Percentiles rank a stretch among this genome's conserved stretches.
Conservation (phyloP, 345 rosid genomes). For the Citrus trifoliata region DNA sequence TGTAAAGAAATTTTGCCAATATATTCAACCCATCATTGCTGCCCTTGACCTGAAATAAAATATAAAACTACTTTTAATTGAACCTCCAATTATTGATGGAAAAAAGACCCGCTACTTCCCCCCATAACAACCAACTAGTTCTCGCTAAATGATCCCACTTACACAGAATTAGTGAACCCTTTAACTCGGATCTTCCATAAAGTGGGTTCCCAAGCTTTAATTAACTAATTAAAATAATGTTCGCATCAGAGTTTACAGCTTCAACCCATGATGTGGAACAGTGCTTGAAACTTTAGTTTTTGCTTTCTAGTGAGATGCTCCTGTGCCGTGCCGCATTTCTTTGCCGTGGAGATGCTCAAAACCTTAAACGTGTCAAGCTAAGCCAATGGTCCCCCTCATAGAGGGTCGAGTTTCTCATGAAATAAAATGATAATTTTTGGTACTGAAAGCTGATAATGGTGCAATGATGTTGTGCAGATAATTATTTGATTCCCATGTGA, state of each 20-base stretch:
- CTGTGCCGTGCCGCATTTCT: background rate
- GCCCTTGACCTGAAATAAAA: constrained; percentile 32
- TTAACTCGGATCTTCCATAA: constrained; percentile 19
- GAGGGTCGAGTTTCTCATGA: constrained; percentile 24
- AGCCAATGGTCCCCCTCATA: constrained; percentile 33
- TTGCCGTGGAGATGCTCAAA: constrained; percentile 1
- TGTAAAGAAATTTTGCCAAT: constrained; percentile 62
- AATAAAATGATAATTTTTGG: background rate
- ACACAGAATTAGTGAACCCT: background rate
- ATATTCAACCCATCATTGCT: constrained; percentile 59
- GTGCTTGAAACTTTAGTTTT: constrained; percentile 4
- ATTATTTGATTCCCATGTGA: constrained; percentile 25
- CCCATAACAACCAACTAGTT: constrained; percentile 15
- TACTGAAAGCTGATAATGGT: background rate
- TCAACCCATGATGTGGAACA: constrained; percentile 26
- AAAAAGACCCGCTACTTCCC: constrained; percentile 23
- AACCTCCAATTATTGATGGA: constrained; percentile 49
- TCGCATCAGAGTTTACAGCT: constrained; percentile 9
- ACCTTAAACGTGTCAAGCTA: constrained; percentile 12
- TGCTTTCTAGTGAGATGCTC: constrained; percentile 15
- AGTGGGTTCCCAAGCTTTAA: constrained; percentile 9
- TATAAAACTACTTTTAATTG: constrained; percentile 14
- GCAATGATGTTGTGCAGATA: constrained; percentile 15
- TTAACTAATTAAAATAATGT: background rate
- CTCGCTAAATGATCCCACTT: constrained; percentile 15